Evolutionary conservation across 2,329 filamentous ascomycete species (phyloP), one percentile per base, ranked within the genome.

Genomic region (Pestalotiopsis sp.): DNA sequence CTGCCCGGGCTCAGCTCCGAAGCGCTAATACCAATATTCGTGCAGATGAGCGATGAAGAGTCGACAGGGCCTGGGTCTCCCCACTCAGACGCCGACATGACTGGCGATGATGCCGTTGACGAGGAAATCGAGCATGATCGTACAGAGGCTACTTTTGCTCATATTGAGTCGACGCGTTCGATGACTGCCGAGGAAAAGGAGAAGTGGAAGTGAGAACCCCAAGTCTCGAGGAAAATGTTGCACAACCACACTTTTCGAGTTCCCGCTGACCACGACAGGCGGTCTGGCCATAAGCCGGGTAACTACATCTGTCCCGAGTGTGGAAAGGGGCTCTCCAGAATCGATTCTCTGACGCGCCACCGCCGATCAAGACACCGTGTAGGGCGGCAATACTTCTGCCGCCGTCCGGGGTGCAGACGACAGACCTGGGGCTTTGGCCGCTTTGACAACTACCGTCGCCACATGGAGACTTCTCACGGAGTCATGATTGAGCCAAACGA

Each of bases 311-410:
- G 68, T 17, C 60, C 65, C 17, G 68, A 67, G 7, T 69, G 68
- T 52, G 68, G 68, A 11, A 67, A 69, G 58, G 58, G 31, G 12
- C 60, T 69, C 20, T 56, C 64, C 14, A 59, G 59, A 14, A 36
- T 67, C 25, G 60, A 69, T 27, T 58, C 68, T 23, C 31, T 69
- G 20, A 64, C n/a, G 4, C 39, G 68, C 17, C 68, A 69, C 45
- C 52, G 36, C 13, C 64, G 66, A 25, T 64, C 64, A 31, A 58
- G 58, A 39, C 68, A 69, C 31, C 64, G 56, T 57, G 31, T 69
- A 5, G 68, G 68, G 2, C 52, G 31, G 31, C 68, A 69, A 36
- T 69, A 63, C 38, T 59, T 41, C 23, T 69, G 68, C 39, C 27
- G 60, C 11, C 25, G 64, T 25, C 36, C 65, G 4, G 25, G 14